These are phyloP conservation scores for Ailanthus altissimus DNA, from an alignment of 345 rosid species.

Conservation along the genomic window DNA sequence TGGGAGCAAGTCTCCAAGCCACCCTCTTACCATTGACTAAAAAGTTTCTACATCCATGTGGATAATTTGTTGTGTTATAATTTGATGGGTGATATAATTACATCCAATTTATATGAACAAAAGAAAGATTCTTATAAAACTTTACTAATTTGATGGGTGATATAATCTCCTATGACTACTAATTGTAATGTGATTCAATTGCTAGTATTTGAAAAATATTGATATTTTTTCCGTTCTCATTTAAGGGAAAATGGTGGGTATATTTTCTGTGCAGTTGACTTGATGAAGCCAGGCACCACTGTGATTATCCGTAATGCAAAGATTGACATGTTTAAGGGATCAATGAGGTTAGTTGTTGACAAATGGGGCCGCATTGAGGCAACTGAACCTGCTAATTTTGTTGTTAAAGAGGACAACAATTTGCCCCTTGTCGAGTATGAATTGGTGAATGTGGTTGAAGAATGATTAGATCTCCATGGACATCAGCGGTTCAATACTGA, in stretches of 20 bases:
- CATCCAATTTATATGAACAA: too few species aligned
- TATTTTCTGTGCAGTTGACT: conserved; percentile 34
- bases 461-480: conserved; percentile 29
- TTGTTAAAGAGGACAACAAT: conserved; percentile 48
- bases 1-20: too few species aligned
- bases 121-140: too few species aligned
- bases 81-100: too few species aligned
- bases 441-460: conserved; percentile 48
- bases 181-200: not conserved
- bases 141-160: not conserved
- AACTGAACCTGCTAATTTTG: conserved; percentile 37
- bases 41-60: too few species aligned
- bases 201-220: not conserved
- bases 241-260: not conserved
- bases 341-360: conserved; percentile 61
- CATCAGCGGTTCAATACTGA: not conserved
- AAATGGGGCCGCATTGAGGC: conserved; percentile 59
- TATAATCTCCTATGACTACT: not conserved
- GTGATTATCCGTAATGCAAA: conserved; percentile 54
- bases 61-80: too few species aligned
- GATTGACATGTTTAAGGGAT: conserved; percentile 59
- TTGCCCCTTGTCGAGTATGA: conserved; percentile 54
- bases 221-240: not conserved
- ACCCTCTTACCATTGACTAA: too few species aligned
- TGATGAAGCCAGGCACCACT: conserved; percentile 49